Evolutionary conservation across 345 rosid species (phyloP), one percentile per base, ranked within the genome.

Genomic region (Murraya paniculata): DNA sequence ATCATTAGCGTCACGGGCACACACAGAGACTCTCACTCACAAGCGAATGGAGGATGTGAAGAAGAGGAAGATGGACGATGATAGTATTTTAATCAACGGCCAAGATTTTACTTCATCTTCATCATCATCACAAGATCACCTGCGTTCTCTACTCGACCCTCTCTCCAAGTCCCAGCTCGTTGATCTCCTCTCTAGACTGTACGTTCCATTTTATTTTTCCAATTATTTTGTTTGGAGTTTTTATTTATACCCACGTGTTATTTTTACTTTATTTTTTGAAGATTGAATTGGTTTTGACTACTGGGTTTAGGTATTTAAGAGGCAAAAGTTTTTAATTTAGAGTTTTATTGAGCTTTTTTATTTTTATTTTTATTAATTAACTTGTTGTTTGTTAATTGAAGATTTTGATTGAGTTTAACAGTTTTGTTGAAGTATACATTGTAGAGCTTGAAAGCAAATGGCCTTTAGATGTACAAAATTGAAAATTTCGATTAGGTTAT

Each of bases 1-100:
- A 31, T 62, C 68, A 18, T 45, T 9, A 9, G 25, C 39, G 1
- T 4, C 59, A 1, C 33, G 24, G 28, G 14, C 48, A 1, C 11
- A 38, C 30, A 22, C 55, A 38, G 9, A 38, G 39, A 53, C 41
- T 18, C 57, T 4, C 57, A 36, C 41, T 53, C 22, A 5, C 57
- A 58, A 30, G 36, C 18, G 25, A 3, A 89, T 89, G 92, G 90
- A 89, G 58, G 89, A 84, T 59, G 14, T 78, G 82, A 85, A 89
- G 84, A 84, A 88, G 87, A 85, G 92, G 79, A 91, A 89, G 89
- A 83, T 86, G 84, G 92, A 88, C 30, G 91, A 89, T 73, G 91
- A 89, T 73, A 77, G 68, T 53, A 69, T 56, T 4, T 75, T 65
- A 68, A 80, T 68, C 72, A 77, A 81, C 73, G 88, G 78, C 2